Base-by-base conservation (phyloP, 139 green algal genomes). In the Micromonas commoda region DNA sequence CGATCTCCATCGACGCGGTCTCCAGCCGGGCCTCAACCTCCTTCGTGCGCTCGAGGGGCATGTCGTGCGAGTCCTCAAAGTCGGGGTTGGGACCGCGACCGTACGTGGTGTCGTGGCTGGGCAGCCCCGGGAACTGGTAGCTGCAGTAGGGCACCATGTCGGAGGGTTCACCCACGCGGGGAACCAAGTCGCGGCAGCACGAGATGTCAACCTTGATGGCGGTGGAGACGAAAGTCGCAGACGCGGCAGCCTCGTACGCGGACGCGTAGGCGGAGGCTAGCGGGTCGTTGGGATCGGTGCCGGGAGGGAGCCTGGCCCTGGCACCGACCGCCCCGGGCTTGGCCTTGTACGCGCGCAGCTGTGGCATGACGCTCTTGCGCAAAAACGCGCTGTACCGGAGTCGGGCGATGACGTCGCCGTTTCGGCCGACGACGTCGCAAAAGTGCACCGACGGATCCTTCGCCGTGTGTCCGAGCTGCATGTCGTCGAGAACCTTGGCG, bases 51-150 rank as follows among this genome's bases (percentile, higher is more conserved):
- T 33, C 38, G 26, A 77, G 39, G 5, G 39, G 39, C 35, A 66
- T 67, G 32, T 67, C 38, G 21, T 66, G n/a, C 6, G 34, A 16
- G 37, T 77, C 71, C 13, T 65, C 33, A 23, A 67, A 77, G 39
- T n/a, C 24, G 6, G 71, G 71, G 34, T 65, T n/a, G 19, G 37
- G 9, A 13, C 71, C 71, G 4, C 20, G 24, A 19, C 35, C 34
- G 71, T 29, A 66, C 13, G 33, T n/a, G n/a, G 71, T 77, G 71
- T 77, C 51, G 71, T 77, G 71, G 35, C 24, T 37, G 26, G 38
- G 6, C 35, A 66, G 29, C 21, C 71, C 71, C 5, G 71, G 71
- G 71, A 77, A 77, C 13, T 6, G 13, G 71, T 77, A 77, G 38
- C 38, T 67, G 24, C 64, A 29, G 71, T 77, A 77, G 9, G 71